Base-by-base conservation (phyloP, 192 early-diverging fungal species). In the Gorgonomyces haynaldii region DNA sequence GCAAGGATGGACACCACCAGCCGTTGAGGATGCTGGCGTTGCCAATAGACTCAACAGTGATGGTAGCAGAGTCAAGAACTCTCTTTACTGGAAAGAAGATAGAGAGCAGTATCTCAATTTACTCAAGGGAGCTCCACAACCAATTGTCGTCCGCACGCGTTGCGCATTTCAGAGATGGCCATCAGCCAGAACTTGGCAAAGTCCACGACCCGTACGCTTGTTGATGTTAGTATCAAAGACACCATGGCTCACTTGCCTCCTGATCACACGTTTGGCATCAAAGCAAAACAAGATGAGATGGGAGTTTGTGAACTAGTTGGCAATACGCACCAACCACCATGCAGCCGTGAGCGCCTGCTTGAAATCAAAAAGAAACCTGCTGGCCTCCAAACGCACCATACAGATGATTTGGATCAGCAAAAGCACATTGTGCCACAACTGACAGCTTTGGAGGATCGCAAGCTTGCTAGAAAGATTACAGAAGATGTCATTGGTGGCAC, bases 121-220 rank as follows among this genome's bases (percentile, higher is more conserved):
- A 2, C 44, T 56, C n/a, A 30, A 51, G 54, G 24, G 59, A 63
- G 51, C 26, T 21, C 17, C 49, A 51, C 21, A 57, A 48, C 16
- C 41, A 37, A 53, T 20, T 63, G n/a, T 36, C 31, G 5, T 40
- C 50, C 3, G 61, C 60, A 26, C n/a, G 59, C 28, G 26, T 53
- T 12, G 25, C 53, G 17, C 55, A 62, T 3, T 65, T 46, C 37
- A 21, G 46, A 34, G 50, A 51, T 24, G 17, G 54, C 29, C 50
- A 50, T 5, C 53, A 55, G 25, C 52, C 52, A n/a, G 54, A 56
- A 45, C 27, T 65, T 15, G 63, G 59, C 12, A 52, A 52, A 24
- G 63, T 63, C 1, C 54, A 56, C 30, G 63, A 65, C 37, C 63
- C 63, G 63, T 65, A 52, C 26, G 44, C 37, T 22, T 34, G 7